Base-by-base conservation (phyloP, 1,284 basidiomycete genomes). In the Cryptococcus floricola region DNA sequence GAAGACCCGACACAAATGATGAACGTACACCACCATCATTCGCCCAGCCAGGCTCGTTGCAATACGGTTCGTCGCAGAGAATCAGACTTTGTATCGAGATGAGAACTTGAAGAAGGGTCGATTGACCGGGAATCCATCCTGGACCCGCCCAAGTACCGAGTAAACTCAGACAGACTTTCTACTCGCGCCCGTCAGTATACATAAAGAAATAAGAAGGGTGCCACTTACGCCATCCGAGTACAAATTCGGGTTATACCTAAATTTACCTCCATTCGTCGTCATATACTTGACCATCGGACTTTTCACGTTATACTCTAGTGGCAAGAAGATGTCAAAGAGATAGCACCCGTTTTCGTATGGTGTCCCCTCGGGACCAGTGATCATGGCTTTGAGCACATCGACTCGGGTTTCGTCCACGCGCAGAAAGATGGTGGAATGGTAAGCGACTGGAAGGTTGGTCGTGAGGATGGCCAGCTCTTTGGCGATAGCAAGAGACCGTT, bases 61-160 rank as follows among this genome's bases (percentile, higher is more conserved):
- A 73, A 69, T 89, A 91, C 5, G 91, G 90, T 64, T 93, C 90
- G 12, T 92, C 89, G 60, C 87, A 90, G 23, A 93, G 78, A 61
- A 94, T 93, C 86, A 95, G 88, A 6, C 88, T 89, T 77, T 94
- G 91, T 45, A 94, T 92, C n/a, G 90, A 93, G 45, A 95, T 87
- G 50, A 70, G 58, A 19, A 85, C 88, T 78, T 91, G 89, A 5
- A 92, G 79, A 42, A 93, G 76, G 5, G 91, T 93, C 14, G 88
- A 91, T 71, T 86, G 86, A 42, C 91, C 90, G 13, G 88, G 68
- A 39, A 91, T 81, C 91, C 91, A 95, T 19, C 91, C 91, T 31
- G 92, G 92, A 1, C 92, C 91, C 1, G 23, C 4, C 91, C 91
- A 94, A 18, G 91, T 94, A 28, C 92, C 91, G n/a, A 94, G 81